Evolutionary conservation across 2,329 filamentous ascomycete genomes (phyloP).

Genomic region (Geosmithia putterillii): DNA sequence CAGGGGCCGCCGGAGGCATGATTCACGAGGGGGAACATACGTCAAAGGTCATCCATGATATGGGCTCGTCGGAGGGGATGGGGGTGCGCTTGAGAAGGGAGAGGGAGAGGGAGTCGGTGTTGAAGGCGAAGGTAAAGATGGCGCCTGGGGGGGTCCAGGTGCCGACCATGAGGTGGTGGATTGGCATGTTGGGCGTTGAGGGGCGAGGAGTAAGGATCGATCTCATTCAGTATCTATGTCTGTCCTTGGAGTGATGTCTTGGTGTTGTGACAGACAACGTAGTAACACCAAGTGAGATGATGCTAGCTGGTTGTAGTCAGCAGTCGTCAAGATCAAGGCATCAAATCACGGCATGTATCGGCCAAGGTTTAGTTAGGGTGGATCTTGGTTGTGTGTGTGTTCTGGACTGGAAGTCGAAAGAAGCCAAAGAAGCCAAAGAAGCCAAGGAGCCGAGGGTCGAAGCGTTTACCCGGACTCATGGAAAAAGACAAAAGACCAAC

Average conservation of each 20-base stretch:
- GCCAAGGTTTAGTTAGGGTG: too few relatives aligned
- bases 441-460: too few relatives aligned
- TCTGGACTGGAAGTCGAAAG: too few relatives aligned
- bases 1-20: background rate
- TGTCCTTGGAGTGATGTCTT: background rate
- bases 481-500: too few relatives aligned
- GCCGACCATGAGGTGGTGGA: slow-evolving; percentile 82
- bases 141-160: slow-evolving; percentile 85
- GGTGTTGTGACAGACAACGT: background rate
- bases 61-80: slow-evolving; percentile 73
- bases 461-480: too few relatives aligned
- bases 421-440: too few relatives aligned
- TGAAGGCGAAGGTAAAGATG: slow-evolving; percentile 82
- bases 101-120: slow-evolving; percentile 66
- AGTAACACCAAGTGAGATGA: too few relatives aligned
- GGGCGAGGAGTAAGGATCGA: too few relatives aligned
- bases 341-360: too few relatives aligned
- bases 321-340: too few relatives aligned
- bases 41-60: slow-evolving; percentile 89
- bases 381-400: too few relatives aligned
- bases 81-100: slow-evolving; percentile 68
- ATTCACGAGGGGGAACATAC: slow-evolving; percentile 34
- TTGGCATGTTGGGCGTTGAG: slow-evolving; percentile 44
- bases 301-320: too few relatives aligned
- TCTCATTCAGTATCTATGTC: background rate